A percentile compares a stretch with the other conserved stretches of the same genome.
These are phyloP conservation scores for Leucosporidium yakuticum DNA, from an alignment of 768 basidiomycete species.

Conservation along the genomic window DNA sequence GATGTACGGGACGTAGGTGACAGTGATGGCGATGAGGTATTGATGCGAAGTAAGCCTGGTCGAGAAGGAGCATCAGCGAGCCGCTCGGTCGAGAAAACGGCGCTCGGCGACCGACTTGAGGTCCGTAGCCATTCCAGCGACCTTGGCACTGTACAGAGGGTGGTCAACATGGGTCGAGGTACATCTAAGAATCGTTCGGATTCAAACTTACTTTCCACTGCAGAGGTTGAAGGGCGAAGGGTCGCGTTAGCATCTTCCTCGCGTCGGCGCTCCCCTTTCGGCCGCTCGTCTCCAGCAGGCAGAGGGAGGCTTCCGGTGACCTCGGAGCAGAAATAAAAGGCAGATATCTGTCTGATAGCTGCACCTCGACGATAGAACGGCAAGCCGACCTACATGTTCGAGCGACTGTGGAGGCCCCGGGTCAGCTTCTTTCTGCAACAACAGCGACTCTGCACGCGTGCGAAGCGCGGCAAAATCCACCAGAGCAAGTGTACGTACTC, in stretches of 20 bases:
- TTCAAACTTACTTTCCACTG: conserved; percentile 8
- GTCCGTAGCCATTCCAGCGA: conserved; percentile 9
- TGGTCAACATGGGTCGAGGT: not conserved
- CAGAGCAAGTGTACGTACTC: too few relatives aligned
- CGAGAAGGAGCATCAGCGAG: conserved; percentile 56
- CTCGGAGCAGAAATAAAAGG: not conserved
- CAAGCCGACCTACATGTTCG: too few relatives aligned
- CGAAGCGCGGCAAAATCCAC: too few relatives aligned
- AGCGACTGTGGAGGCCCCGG: too few relatives aligned
- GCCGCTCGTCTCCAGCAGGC: not conserved
- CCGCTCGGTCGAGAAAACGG: conserved; percentile 36
- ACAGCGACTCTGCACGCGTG: too few relatives aligned
- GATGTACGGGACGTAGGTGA: conserved; percentile 47
- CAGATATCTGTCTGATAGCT: too few relatives aligned
- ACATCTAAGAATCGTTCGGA: not conserved
- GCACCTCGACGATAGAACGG: too few relatives aligned
- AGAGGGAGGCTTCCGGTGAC: not conserved
- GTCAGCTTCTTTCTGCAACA: too few relatives aligned
- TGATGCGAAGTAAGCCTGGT: conserved; percentile 49
- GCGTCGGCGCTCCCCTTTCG: not conserved
- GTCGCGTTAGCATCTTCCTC: not conserved
- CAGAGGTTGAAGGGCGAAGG: not conserved
- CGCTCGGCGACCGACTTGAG: not conserved
- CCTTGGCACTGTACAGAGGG: conserved; percentile 7
- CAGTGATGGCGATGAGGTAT: conserved; percentile 44